Evolutionary conservation across 768 basidiomycete genomes (phyloP).

Genomic region (Tylopilus sp.): DNA sequence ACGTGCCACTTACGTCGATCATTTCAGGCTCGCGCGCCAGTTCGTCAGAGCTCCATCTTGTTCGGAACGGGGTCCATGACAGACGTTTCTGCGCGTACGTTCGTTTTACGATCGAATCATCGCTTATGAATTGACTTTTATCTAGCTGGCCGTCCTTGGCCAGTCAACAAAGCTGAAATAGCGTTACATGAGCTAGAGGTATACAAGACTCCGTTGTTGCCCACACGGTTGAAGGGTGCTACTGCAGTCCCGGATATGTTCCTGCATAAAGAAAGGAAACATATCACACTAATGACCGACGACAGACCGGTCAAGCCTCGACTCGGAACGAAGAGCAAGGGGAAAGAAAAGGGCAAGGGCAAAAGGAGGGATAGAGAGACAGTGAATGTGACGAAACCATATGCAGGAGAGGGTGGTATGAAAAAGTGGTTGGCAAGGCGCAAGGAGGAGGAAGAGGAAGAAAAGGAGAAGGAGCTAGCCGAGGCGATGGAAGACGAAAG

Average conservation of each 20-base stretch:
- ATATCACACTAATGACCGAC: conserved; percentile 56
- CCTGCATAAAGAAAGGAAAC: conserved; percentile 44
- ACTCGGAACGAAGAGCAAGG: conserved; percentile 40
- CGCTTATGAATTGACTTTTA: conserved; percentile 14
- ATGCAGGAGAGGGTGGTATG: conserved; percentile 75
- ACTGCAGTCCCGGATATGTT: conserved; percentile 60
- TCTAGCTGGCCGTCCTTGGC: conserved; percentile 28
- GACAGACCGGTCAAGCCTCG: conserved; percentile 50
- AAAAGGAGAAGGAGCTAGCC: conserved; percentile 32
- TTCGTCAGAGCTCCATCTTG: conserved; percentile 51
- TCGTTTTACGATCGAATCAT: background rate
- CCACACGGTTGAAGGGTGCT: conserved; percentile 48
- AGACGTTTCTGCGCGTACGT: conserved; percentile 34
- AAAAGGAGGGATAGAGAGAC: conserved; percentile 36
- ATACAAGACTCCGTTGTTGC: conserved; percentile 76
- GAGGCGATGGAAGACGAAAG: conserved; percentile 36
- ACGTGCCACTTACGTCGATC: conserved; percentile 1
- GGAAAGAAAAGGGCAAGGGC: conserved; percentile 32
- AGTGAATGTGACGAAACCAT: conserved; percentile 65
- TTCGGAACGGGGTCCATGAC: conserved; percentile 40
- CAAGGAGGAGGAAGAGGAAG: conserved; percentile 54
- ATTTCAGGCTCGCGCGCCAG: conserved; percentile 45
- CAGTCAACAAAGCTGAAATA: conserved; percentile 55
- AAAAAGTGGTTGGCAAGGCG: conserved; percentile 69
- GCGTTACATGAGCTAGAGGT: conserved; percentile 71